Base-by-base conservation (phyloP, 768 basidiomycete species). In the Termitomyces sp. region DNA sequence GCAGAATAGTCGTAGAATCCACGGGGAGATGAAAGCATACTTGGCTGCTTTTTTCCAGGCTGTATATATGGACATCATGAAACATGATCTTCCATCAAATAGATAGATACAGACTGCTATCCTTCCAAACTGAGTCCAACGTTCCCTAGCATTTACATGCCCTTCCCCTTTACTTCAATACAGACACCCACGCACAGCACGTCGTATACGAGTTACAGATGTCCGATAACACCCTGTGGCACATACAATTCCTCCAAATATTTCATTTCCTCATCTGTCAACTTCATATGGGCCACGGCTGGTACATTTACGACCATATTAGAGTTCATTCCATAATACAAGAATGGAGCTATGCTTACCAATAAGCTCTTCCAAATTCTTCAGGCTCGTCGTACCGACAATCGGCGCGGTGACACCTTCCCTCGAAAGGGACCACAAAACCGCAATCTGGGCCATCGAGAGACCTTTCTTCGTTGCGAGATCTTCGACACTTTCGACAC, bases 191-290 rank as follows among this genome's bases (percentile, higher is more conserved):
- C 28, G 28, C 4, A 2, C 28, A 28, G 13, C 15, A 36, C 35
- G n/a, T 36, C 1, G 4, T 36, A 1, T 18, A 40, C 13, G 38
- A 39, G 28, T 46, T 36, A 57, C 22, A 33, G 4, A 67, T 84
- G 81, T 12, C 86, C 83, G n/a, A 81, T 66, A 16, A 84, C 71
- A 1, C 61, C 63, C 59, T 76, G 74, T 1, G 84, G 75, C 57
- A 69, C 51, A 74, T 89, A 89, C 1, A 81, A 78, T 63, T 83
- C 80, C 58, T 82, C 80, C 38, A 90, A 78, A 57, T 78, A 77
- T 69, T 82, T 78, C 49, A 84, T 72, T 66, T 90, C 87, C n/a
- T 88, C 85, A 0, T 77, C 74, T 0, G 81, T 79, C 49, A 89
- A 76, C 59, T 76, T 73, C 32, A 86, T 62, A 58, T 84, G 66